A percentile compares a stretch with the other conserved stretches of the same genome.
Conservation (phyloP, 208 protist species). For the Entamoeba dispar region DNA sequence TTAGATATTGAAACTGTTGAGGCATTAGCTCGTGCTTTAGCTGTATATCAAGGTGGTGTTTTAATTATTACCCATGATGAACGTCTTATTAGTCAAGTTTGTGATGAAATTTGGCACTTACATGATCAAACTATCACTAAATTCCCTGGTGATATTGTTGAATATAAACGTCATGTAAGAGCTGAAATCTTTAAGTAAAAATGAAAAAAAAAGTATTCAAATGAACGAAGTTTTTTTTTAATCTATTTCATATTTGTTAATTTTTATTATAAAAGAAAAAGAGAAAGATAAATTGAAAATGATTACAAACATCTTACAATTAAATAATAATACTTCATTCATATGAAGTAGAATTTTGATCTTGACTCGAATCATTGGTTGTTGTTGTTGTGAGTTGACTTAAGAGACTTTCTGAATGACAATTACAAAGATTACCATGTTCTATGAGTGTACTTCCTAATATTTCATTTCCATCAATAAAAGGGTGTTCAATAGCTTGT, state of each 20-base stretch:
- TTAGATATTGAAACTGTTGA: slow-evolving; percentile 52
- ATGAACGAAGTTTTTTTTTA: no score
- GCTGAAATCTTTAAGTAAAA: not conserved
- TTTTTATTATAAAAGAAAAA: no score
- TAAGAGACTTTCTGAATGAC: not conserved
- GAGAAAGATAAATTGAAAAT: no score
- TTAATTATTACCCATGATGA: slow-evolving; percentile 24
- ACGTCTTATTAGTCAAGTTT: slow-evolving; percentile 1
- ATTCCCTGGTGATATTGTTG: slow-evolving; percentile 11
- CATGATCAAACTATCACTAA: not conserved
- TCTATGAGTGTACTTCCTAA: not conserved
- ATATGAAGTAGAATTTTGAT: no score
- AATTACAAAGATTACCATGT: not conserved
- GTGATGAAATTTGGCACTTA: slow-evolving; percentile 15
- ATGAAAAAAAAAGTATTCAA: not conserved
- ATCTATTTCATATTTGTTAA: no score
- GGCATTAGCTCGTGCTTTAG: slow-evolving; percentile 9
- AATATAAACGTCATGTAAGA: slow-evolving; percentile 5
- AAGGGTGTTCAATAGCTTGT: not conserved
- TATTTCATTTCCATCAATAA: not conserved
- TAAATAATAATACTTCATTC: no score
- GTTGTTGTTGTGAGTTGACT: not conserved
- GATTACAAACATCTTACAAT: no score
- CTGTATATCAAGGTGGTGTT: slow-evolving; percentile 16
- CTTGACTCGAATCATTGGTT: no score